A percentile compares a stretch with the other conserved stretches of the same genome.
Evolutionary conservation across 208 protist species (phyloP).

Genomic region (Crithidia brevicula): DNA sequence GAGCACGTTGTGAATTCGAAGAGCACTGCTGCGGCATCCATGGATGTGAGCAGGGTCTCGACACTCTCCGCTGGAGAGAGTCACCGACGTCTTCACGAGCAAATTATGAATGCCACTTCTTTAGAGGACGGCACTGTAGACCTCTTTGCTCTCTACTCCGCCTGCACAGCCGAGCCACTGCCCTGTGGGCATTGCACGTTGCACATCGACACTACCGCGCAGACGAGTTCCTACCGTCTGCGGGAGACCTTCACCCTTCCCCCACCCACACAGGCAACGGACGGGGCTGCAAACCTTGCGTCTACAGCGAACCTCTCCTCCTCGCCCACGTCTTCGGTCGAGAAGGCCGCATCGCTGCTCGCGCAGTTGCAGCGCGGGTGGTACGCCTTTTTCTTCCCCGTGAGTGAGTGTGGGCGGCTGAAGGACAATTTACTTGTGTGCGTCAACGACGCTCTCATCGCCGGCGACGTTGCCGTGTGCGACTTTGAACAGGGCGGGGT

Average conservation of each 20-base stretch:
- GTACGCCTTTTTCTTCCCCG: slow-evolving; percentile 67
- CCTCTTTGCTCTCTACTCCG: slow-evolving; percentile 34
- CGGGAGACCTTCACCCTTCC: slow-evolving; percentile 38
- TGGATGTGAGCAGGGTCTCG: too few species aligned
- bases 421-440: slow-evolving; percentile 43
- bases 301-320: too few species aligned
- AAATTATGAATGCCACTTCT: slow-evolving; percentile 12
- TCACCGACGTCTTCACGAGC: slow-evolving; percentile 3
- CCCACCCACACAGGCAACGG: too few species aligned
- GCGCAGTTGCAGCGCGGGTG: slow-evolving; percentile 5
- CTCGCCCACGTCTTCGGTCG: too few species aligned
- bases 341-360: neutral
- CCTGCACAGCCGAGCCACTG: slow-evolving; percentile 30
- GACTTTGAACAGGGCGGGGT: slow-evolving; percentile 37
- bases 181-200: slow-evolving; percentile 35
- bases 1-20: too few species aligned
- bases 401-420: slow-evolving; percentile 59
- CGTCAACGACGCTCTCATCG: slow-evolving; percentile 40
- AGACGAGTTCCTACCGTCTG: slow-evolving; percentile 51
- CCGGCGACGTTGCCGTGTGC: slow-evolving; percentile 48
- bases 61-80: neutral
- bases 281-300: too few species aligned
- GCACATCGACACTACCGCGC: slow-evolving; percentile 39
- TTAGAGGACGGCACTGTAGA: slow-evolving; percentile 25
- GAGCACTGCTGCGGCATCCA: too few species aligned